Percentiles rank a stretch among this genome's conserved stretches.
These are phyloP conservation scores for Botryotinia globosa DNA, from an alignment of 2,329 filamentous ascomycete species.

Conservation along the genomic window DNA sequence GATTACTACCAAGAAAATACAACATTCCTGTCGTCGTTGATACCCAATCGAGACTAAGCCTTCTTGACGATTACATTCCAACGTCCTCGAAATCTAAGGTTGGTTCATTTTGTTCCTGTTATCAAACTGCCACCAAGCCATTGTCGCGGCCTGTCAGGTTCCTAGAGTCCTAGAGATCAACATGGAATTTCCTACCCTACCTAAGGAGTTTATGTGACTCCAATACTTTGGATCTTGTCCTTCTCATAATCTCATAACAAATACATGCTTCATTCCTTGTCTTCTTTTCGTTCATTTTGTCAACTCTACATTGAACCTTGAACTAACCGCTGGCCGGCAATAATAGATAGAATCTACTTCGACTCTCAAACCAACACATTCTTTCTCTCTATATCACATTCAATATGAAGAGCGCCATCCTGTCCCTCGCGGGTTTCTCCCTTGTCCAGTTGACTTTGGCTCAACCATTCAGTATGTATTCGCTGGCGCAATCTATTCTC, in stretches of 20 bases:
- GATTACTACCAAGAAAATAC: neutral
- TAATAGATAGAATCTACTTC: slow-evolving; percentile 9
- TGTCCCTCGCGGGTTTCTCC: slow-evolving; percentile 41
- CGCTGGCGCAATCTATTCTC: neutral
- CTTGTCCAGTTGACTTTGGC: slow-evolving; percentile 44
- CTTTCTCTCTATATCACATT: slow-evolving; percentile 9
- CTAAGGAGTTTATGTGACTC: neutral
- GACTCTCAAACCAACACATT: neutral
- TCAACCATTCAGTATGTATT: slow-evolving; percentile 39
- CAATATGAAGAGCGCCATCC: slow-evolving; percentile 46
- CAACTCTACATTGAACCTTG: neutral
- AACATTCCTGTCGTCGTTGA: neutral
- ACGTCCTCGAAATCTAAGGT: slow-evolving; percentile 7
- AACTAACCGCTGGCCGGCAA: slow-evolving; percentile 17
- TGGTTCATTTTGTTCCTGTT: neutral
- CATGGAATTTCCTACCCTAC: neutral
- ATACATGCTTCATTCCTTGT: neutral
- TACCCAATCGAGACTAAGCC: neutral
- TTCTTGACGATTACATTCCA: slow-evolving; percentile 3
- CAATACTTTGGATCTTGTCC: neutral
- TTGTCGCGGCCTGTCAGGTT: neutral
- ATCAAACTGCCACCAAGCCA: neutral
- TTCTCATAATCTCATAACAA: neutral
- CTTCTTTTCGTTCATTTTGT: neutral
- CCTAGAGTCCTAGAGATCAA: neutral